phyloP scores from a whole-genome alignment of 2,329 filamentous ascomycete genomes.

The Cladobotryum protrusum region DNA sequence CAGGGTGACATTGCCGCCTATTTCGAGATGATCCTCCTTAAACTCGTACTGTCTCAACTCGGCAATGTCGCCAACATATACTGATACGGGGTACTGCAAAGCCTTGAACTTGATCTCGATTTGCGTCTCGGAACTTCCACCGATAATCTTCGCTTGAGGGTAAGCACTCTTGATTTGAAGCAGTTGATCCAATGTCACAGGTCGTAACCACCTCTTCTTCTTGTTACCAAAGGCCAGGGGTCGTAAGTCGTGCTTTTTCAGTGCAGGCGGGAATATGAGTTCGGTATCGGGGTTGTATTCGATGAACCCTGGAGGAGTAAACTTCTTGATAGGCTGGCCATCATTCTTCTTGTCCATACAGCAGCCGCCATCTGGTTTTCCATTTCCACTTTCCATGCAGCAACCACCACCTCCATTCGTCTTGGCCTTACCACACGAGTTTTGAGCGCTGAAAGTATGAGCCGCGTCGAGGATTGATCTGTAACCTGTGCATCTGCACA shows the following conservation, averaged over 20 bases:
- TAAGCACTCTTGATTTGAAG: constrained; percentile 84
- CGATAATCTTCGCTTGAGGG: constrained; percentile 87
- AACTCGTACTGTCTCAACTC: constrained; percentile 80
- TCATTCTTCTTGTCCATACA: constrained; percentile 57
- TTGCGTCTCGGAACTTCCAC: constrained; percentile 93
- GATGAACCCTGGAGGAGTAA: constrained; percentile 86
- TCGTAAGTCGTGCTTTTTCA: constrained; percentile 76
- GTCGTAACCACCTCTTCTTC: constrained; percentile 87
- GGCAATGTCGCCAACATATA: constrained; percentile 88
- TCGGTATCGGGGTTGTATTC: constrained; percentile 91
- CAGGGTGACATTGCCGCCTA: constrained; percentile 87
- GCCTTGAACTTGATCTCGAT: constrained; percentile 99
- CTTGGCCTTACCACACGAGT: constrained; percentile 43
- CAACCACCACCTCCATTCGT: constrained; percentile 49
- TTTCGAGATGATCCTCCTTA: constrained; percentile 74
- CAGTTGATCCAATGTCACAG: constrained; percentile 78
- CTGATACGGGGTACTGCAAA: constrained; percentile 79
- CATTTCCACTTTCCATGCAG: constrained; percentile 61
- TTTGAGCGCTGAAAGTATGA: constrained; percentile 69
- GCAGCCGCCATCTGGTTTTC: constrained; percentile 44
- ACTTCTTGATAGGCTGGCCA: constrained; percentile 55
- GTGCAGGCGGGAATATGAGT: constrained; percentile 82
- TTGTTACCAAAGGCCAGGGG: constrained; percentile 90
- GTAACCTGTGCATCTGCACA: constrained; percentile 94
- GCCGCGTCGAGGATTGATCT: constrained; percentile 90